phyloP scores from a whole-genome alignment of 2,329 filamentous ascomycete species.

The Scedosporium minutisporum region DNA sequence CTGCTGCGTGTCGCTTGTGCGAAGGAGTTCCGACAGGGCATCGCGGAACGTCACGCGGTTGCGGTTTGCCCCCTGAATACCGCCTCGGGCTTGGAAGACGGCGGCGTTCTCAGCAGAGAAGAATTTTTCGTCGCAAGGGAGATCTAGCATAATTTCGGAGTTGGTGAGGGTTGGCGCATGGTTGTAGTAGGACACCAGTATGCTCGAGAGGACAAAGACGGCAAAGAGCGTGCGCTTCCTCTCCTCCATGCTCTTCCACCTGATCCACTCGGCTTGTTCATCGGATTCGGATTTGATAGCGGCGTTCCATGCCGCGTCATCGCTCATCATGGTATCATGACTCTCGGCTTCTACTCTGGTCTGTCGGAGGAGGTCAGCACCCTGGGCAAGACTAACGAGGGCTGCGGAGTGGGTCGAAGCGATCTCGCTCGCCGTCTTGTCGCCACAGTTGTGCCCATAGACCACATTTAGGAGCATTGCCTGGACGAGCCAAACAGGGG shows the following conservation, averaged over 20 bases:
- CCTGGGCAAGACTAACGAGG: constrained; percentile 68
- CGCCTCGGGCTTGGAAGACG: constrained; percentile 72
- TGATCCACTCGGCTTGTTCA: constrained; percentile 71
- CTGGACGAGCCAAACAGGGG: constrained; percentile 90
- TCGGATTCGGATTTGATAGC: constrained; percentile 33
- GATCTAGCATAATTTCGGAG: constrained; percentile 79
- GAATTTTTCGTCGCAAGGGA: constrained; percentile 88
- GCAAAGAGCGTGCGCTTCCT: constrained; percentile 86
- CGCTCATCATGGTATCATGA: constrained; percentile 48
- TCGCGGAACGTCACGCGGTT: constrained; percentile 71
- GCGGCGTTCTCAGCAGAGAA: constrained; percentile 77
- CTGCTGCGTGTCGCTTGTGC: constrained; percentile 57
- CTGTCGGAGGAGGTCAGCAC: constrained; percentile 30
- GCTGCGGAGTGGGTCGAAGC: constrained; percentile 87
- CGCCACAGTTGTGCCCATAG: constrained; percentile 89
- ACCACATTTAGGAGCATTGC: constrained; percentile 95
- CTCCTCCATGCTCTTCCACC: constrained; percentile 83
- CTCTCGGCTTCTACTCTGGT: constrained; percentile 23
- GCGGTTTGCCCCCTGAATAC: constrained; percentile 56
- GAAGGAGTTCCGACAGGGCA: constrained; percentile 70
- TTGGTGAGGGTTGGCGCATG: constrained; percentile 86
- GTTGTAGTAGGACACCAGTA: constrained; percentile 87
- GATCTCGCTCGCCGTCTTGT: constrained; percentile 83
- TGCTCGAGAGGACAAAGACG: constrained; percentile 83
- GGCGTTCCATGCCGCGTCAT: constrained; percentile 38